A percentile compares a stretch with the other conserved stretches of the same genome.
phyloP scores from a whole-genome alignment of 2,329 filamentous ascomycete genomes.

The Ceratocystis harringtonii region DNA sequence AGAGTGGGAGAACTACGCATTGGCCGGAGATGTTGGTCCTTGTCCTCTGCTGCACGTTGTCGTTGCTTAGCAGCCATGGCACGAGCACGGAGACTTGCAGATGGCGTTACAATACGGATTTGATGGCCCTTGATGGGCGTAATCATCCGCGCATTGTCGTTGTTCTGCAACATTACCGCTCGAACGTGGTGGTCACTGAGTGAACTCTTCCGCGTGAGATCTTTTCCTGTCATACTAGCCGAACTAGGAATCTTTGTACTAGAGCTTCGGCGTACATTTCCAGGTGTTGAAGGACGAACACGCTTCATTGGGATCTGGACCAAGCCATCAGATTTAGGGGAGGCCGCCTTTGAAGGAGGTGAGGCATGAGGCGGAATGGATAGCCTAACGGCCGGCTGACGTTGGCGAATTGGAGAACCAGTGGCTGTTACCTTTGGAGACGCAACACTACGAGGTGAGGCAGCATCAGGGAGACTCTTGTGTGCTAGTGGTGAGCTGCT shows the following conservation, averaged over 20 bases:
- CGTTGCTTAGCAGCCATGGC: constrained; percentile 4
- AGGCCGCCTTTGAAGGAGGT: not conserved
- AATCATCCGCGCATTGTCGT: constrained; percentile 11
- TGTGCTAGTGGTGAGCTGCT: not conserved
- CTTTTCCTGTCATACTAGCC: not conserved
- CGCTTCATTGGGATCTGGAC: constrained; percentile 3
- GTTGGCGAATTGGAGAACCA: constrained; percentile 11
- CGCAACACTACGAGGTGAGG: not conserved
- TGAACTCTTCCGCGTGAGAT: not conserved
- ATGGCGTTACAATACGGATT: constrained; percentile 10
- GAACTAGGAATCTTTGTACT: not conserved
- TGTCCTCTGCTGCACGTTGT: not conserved
- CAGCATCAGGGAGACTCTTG: not conserved
- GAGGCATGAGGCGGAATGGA: constrained; percentile 2
- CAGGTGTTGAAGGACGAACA: not conserved
- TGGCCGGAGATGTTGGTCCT: constrained; percentile 8
- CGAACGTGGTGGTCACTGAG: not conserved
- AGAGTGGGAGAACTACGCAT: constrained; percentile 15
- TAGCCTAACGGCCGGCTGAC: not conserved
- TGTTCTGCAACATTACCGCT: constrained; percentile 1
- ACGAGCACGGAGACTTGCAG: not conserved
- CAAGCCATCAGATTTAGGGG: not conserved
- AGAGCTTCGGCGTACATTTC: not conserved
- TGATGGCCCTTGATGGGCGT: constrained; percentile 10
- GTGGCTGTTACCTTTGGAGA: not conserved